Conservation (phyloP, 2,329 filamentous ascomycete species). For the Phyllosticta paracitricarpa region DNA sequence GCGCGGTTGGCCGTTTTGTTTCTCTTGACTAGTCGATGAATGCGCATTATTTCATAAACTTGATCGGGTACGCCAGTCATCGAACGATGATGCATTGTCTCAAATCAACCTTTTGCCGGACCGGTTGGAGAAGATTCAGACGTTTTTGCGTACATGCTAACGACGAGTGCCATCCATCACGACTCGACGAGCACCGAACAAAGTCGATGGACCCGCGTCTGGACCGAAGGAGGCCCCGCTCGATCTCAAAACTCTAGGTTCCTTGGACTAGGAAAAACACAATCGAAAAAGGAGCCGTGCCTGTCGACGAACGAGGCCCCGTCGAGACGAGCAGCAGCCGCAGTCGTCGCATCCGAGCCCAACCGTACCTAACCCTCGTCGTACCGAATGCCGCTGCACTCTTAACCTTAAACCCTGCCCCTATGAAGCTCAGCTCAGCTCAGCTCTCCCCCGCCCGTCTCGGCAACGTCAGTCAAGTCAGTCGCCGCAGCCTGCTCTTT, state of each 20-base stretch:
- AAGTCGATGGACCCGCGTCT: neutral
- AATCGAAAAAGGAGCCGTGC: neutral
- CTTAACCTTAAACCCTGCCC: neutral
- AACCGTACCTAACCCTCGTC: neutral
- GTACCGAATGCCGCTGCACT: neutral
- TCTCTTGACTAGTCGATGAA: too few relatives aligned
- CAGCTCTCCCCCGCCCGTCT: neutral
- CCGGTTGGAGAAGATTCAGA: conserved; percentile 12
- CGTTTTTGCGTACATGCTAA: neutral
- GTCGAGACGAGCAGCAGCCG: neutral
- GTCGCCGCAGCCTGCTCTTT: neutral
- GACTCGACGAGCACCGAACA: neutral
- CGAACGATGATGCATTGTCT: too few relatives aligned
- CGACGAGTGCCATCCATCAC: neutral
- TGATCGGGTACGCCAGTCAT: neutral
- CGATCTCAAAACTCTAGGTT: neutral
- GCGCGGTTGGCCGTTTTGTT: conserved; percentile 20
- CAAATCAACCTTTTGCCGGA: conserved; percentile 20
- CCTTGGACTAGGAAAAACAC: neutral
- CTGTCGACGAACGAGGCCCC: neutral
- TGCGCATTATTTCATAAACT: too few relatives aligned
- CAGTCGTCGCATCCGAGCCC: neutral
- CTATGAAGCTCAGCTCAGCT: neutral
- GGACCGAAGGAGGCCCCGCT: neutral
- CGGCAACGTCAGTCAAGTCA: neutral